These are phyloP conservation scores for Phytophthora cajani DNA, from an alignment of 352 stramenopile genomes.

Conservation along the genomic window DNA sequence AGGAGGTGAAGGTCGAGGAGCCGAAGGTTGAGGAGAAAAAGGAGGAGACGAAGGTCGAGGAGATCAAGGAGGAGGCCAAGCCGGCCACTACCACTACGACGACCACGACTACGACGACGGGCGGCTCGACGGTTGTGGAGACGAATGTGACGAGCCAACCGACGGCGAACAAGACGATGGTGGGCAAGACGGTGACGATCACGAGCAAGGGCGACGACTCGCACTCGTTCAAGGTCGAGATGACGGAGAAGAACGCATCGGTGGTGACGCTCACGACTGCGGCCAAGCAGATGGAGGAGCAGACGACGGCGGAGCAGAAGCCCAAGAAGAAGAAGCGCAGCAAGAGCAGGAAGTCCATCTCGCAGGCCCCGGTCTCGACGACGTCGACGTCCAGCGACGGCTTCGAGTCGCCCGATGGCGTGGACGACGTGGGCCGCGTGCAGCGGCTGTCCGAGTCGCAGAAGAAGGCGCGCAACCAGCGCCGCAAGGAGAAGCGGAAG, in stretches of 20 bases:
- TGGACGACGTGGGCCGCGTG: slow-evolving; percentile 33
- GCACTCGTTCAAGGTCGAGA: slow-evolving; percentile 43
- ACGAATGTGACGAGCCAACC: slow-evolving; percentile 41
- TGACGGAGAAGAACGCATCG: slow-evolving; percentile 42
- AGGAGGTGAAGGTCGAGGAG: slow-evolving; percentile 16
- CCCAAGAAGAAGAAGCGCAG: slow-evolving; percentile 53
- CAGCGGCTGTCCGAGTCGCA: slow-evolving; percentile 59
- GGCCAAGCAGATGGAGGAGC: slow-evolving; percentile 21
- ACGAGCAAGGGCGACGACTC: slow-evolving; percentile 34
- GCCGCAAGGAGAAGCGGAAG: slow-evolving; percentile 82
- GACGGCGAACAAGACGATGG: slow-evolving; percentile 38
- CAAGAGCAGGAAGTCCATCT: slow-evolving; percentile 33
- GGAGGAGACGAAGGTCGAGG: slow-evolving; percentile 8
- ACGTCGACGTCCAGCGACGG: slow-evolving; percentile 33
- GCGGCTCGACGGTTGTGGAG: slow-evolving; percentile 34
- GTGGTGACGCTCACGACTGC: slow-evolving; percentile 29
- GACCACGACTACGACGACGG: slow-evolving; percentile 22
- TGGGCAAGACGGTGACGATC: slow-evolving; percentile 46
- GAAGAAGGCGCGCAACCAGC: slow-evolving; percentile 73
- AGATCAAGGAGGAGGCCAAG: slow-evolving; percentile 5
- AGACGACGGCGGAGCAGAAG: slow-evolving; percentile 20
- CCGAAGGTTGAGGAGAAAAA: slow-evolving; percentile 3
- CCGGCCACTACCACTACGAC: slow-evolving; percentile 20
- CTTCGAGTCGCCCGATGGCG: slow-evolving; percentile 44
- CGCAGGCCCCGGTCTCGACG: slow-evolving; percentile 23